Evolutionary conservation across 768 basidiomycete genomes (phyloP), one percentile per base, ranked within the genome.

Genomic region (Russula emetica): DNA sequence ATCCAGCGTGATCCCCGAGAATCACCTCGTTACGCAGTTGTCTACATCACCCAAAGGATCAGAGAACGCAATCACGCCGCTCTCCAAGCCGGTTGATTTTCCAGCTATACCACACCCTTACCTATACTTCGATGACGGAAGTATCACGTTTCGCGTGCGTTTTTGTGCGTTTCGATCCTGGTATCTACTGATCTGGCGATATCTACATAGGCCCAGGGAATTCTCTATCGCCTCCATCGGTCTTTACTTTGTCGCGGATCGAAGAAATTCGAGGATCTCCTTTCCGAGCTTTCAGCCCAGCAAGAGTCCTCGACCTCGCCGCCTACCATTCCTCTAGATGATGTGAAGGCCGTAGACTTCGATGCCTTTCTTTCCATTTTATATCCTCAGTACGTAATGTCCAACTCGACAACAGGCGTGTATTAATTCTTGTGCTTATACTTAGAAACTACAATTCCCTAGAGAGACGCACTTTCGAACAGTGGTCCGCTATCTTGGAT

Each of bases 361-460:
- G 59, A 67, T 40, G 63, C 59, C 11, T 53, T 67, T 13, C 28
- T 67, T 32, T 64, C 66, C 32, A 40, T 67, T 11, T 26, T 67
- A n/a, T 67, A 67, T 40, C 59, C 62, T 10, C 53, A 1, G 66
- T 67, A 60, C 28, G 66, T 56, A 28, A 40, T 55, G 14, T 49
- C 34, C 8, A 20, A 55, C n/a, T 30, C n/a, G n/a, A 30, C 20
- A 16, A 0, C 22, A n/a, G 24, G 34, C n/a, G 3, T 6, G 7
- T 44, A 18, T 49, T 49, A 0, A 61, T 36, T 6, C n/a, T 16
- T n/a, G 18, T 47, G 18, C n/a, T 42, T 36, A 50, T 24, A 8
- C 32, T 24, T 44, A 67, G 66, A 11, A 58, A 64, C 38, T 67
- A 61, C 47, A 24, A 67, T 34, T 42, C 18, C 3, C 45, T 13